Base-by-base conservation (phyloP, 768 basidiomycete genomes). In the Kondoa subrosea region DNA sequence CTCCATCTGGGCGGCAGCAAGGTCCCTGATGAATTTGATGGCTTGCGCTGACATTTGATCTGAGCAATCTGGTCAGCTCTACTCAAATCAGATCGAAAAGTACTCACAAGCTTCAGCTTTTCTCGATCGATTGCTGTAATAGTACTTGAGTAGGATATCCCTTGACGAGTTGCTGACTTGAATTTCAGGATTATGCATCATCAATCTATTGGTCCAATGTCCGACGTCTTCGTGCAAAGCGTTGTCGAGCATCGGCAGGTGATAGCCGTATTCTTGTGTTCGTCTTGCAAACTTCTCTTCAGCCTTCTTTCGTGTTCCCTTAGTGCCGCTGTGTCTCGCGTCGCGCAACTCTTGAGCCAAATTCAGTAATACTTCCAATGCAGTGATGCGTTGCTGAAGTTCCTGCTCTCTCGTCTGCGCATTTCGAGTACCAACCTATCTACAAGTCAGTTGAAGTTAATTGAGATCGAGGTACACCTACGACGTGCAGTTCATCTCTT, bases 171-270 rank as follows among this genome's bases (percentile, higher is more conserved):
- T 72, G 68, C 75, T 70, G 57, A 91, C 80, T 72, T 84, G 85
- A 59, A 93, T 81, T 61, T 84, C 86, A 0, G 91, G 91, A 69
- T 84, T 87, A 77, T 95, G 91, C 17, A 91, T 82, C 74, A 93
- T 88, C 74, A 91, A 89, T 29, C 91, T 89, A 73, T 92, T 88
- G 74, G 88, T 86, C 77, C 93, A 96, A 69, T 85, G 83, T 1
- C 82, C 82, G 87, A 84, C 86, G 73, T 89, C 87, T 27, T 83
- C 80, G 30, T 67, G 67, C 34, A 74, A 69, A 3, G 68, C 57
- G 62, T 68, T 63, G 0, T 67, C 64, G 56, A 71, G 50, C 63
- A 72, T 66, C 14, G 71, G 71, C 1, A 72, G 34, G 2, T 67
- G 50, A 8, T 50, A 50, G 40, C 40, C 40, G 21, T 50, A 50